Evolutionary conservation across 2,329 filamentous ascomycete species (phyloP).

Genomic region (Colletotrichum cordylinicola): DNA sequence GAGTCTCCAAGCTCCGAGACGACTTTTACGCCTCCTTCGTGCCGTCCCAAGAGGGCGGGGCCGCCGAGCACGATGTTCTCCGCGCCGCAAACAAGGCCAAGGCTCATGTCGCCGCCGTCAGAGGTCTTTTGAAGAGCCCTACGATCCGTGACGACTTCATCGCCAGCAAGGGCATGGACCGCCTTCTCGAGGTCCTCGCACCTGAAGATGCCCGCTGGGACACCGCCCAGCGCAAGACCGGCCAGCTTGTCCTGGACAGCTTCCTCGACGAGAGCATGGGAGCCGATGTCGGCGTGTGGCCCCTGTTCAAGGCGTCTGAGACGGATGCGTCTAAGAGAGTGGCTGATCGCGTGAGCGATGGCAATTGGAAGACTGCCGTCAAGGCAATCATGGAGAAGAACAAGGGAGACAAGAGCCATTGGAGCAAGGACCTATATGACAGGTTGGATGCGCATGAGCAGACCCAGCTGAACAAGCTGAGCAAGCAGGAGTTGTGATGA

Average conservation of each 20-base stretch:
- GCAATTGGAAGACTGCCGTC: conserved; percentile 15
- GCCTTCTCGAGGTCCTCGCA: conserved; percentile 58
- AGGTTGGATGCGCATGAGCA: conserved; percentile 19
- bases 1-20: conserved; percentile 33
- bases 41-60: conserved; percentile 24
- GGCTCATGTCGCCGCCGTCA: conserved; percentile 55
- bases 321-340: conserved; percentile 15
- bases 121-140: conserved; percentile 60
- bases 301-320: conserved; percentile 29
- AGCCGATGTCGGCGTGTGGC: conserved; percentile 63
- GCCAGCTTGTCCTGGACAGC: conserved; percentile 65
- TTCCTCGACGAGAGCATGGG: conserved; percentile 73
- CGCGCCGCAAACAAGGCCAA: conserved; percentile 34
- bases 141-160: conserved; percentile 62
- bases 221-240: conserved; percentile 57
- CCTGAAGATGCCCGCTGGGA: conserved; percentile 54
- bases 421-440: conserved; percentile 17
- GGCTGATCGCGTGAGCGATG: conserved; percentile 15
- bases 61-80: not conserved
- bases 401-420: conserved; percentile 15
- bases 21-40: conserved; percentile 48
- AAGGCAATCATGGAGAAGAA: conserved; percentile 16
- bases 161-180: conserved; percentile 55
- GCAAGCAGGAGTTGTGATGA: conserved; percentile 33
- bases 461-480: conserved; percentile 18